These are phyloP conservation scores for Eleusine coracana DNA, from an alignment of 176 grass and related monocot genomes.

Conservation along the genomic window DNA sequence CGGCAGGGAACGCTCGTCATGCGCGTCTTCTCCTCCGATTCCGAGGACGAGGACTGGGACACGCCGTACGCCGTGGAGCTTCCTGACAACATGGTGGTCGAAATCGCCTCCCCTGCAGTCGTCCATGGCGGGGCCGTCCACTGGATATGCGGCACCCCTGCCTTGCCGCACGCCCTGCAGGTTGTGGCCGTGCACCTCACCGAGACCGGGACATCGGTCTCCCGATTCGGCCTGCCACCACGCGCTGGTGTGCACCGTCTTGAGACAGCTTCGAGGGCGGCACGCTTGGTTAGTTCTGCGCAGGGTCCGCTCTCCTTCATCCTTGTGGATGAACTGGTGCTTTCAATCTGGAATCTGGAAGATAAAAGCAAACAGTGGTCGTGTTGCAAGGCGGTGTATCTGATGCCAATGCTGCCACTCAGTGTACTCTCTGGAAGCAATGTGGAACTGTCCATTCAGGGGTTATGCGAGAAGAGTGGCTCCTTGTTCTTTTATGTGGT, in stretches of 20 bases:
- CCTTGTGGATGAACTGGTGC: conserved; percentile 26
- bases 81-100: conserved; percentile 20
- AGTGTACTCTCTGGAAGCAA: background rate
- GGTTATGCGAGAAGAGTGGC: conserved; percentile 20
- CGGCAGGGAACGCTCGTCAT: background rate
- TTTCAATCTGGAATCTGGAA: conserved; percentile 34
- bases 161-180: conserved; percentile 31
- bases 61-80: background rate
- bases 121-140: conserved; percentile 24
- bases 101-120: conserved; percentile 9
- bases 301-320: conserved; percentile 26
- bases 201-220: background rate
- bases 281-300: conserved; percentile 11
- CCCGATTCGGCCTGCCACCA: conserved; percentile 18
- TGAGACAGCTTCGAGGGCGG: background rate
- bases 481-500: conserved; percentile 25
- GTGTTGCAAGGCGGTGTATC: conserved; percentile 13
- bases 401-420: conserved; percentile 20
- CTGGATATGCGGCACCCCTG: conserved; percentile 35
- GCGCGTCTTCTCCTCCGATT: conserved; percentile 19
- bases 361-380: background rate
- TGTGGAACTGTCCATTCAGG: conserved; percentile 19
- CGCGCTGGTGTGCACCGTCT: conserved; percentile 1
- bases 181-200: background rate
- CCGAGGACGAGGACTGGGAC: conserved; percentile 6